Evolutionary conservation across 257 asterid species (phyloP).

Genomic region (Dorcoceras hygrometricum): DNA sequence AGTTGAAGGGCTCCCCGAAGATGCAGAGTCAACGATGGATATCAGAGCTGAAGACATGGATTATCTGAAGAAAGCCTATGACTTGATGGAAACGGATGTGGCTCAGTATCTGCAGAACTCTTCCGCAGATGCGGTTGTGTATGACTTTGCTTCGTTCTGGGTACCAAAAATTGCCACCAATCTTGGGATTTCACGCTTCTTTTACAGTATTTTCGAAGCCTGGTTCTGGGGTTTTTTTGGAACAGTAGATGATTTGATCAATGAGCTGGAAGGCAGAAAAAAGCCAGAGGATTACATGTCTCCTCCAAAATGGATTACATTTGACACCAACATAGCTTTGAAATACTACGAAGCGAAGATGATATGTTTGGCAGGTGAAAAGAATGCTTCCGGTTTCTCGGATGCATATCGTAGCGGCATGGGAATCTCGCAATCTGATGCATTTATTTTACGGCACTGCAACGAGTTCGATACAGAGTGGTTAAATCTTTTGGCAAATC

Average conservation of each 20-base stretch:
- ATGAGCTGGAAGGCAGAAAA: constrained; percentile 1
- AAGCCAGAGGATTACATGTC: constrained; percentile 22
- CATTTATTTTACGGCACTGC: constrained; percentile 18
- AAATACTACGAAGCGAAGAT: constrained; percentile 12
- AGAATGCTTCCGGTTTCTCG: constrained; percentile 12
- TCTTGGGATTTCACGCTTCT: not conserved
- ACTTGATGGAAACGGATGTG: constrained; percentile 24
- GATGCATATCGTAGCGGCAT: constrained; percentile 10
- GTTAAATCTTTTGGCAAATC: constrained; percentile 26
- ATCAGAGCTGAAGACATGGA: constrained; percentile 13
- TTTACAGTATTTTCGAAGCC: not conserved
- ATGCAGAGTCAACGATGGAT: constrained; percentile 39
- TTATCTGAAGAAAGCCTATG: constrained; percentile 35
- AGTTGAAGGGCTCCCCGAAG: constrained; percentile 21
- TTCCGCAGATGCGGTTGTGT: constrained; percentile 24
- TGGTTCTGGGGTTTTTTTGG: constrained; percentile 13
- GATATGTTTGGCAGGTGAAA: constrained; percentile 4
- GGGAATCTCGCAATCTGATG: constrained; percentile 4
- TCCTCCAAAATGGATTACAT: constrained; percentile 22
- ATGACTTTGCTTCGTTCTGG: constrained; percentile 27
- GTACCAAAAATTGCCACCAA: constrained; percentile 17
- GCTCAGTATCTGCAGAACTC: constrained; percentile 22
- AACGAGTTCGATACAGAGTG: constrained; percentile 24
- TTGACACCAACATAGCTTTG: constrained; percentile 15
- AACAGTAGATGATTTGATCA: not conserved